Conservation (phyloP, 805 yeast genomes). For the Yarrowia keelungensis region DNA sequence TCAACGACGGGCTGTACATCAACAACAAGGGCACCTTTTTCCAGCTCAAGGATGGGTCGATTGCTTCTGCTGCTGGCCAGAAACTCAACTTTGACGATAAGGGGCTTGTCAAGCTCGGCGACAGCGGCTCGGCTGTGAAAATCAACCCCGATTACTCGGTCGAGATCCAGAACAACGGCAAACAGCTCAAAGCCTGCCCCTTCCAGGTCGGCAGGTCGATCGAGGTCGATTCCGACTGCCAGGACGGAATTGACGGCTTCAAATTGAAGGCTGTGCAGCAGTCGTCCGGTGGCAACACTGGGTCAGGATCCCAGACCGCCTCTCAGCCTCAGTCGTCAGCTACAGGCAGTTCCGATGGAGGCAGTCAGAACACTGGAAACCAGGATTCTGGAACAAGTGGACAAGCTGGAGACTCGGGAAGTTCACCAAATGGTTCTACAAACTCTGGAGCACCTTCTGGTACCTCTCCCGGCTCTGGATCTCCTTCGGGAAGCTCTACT, state of each 20-base stretch:
- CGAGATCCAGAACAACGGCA: not conserved
- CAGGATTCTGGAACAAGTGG: no score
- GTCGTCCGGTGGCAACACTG: not conserved
- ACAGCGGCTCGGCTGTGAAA: not conserved
- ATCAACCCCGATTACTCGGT: constrained; percentile 5
- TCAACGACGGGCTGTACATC: constrained; percentile 7
- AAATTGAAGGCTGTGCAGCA: constrained; percentile 12
- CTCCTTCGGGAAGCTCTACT: not conserved
- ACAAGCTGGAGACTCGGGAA: no score
- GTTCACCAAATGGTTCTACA: not conserved
- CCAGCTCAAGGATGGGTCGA: constrained; percentile 17
- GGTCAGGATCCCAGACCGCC: not conserved
- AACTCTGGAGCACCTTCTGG: not conserved
- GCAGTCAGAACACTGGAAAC: no score
- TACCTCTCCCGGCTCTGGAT: not conserved
- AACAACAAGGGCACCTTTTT: constrained; percentile 23
- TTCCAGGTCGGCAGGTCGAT: constrained; percentile 10
- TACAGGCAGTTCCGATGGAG: not conserved
- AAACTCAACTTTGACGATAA: constrained; percentile 3
- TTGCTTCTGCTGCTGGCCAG: constrained; percentile 5
- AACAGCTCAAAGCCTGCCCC: constrained; percentile 6
- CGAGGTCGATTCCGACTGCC: constrained; percentile 3
- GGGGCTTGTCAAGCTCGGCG: constrained; percentile 5
- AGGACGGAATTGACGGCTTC: not conserved
- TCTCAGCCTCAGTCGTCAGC: constrained; percentile 6